Evolutionary conservation across 1,284 basidiomycete species (phyloP).

Genomic region (Anthracocystis setariae): DNA sequence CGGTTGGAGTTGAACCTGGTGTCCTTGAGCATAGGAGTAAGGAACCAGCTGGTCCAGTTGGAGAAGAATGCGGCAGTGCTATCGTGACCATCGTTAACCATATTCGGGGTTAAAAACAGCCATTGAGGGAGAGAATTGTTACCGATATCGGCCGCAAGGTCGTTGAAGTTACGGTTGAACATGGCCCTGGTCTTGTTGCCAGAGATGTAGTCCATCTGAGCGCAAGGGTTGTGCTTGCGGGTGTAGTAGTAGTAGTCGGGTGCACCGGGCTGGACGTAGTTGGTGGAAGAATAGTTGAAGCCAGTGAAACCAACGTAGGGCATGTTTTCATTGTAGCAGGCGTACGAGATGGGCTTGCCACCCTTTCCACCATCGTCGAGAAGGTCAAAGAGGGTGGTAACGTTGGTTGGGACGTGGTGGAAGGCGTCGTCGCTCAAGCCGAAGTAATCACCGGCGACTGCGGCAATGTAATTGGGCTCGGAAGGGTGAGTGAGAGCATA

Average conservation of each 20-base stretch:
- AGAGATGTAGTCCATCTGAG: slow-evolving; percentile 71
- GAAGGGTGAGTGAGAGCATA: slow-evolving; percentile 74
- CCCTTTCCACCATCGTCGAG: slow-evolving; percentile 72
- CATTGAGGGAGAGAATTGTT: slow-evolving; percentile 73
- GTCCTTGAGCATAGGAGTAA: slow-evolving; percentile 72
- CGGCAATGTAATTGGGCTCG: slow-evolving; percentile 73
- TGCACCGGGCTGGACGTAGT: slow-evolving; percentile 71
- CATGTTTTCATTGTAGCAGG: slow-evolving; percentile 71
- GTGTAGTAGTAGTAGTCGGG: slow-evolving; percentile 69
- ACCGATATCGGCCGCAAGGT: slow-evolving; percentile 70
- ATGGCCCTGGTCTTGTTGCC: slow-evolving; percentile 69
- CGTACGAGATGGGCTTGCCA: slow-evolving; percentile 69
- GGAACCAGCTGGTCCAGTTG: slow-evolving; percentile 73
- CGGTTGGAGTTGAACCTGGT: slow-evolving; percentile 71
- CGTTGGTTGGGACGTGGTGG: slow-evolving; percentile 68
- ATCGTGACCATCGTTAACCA: slow-evolving; percentile 74
- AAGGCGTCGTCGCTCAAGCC: slow-evolving; percentile 72
- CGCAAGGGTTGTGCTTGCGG: slow-evolving; percentile 71
- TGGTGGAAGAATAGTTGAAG: slow-evolving; percentile 70
- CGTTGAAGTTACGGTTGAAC: slow-evolving; percentile 75
- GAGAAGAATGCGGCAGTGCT: slow-evolving; percentile 72
- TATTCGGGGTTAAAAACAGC: slow-evolving; percentile 76
- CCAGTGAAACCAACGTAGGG: slow-evolving; percentile 72
- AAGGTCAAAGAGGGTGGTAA: slow-evolving; percentile 75
- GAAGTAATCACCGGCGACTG: slow-evolving; percentile 74